A percentile compares a stretch with the other conserved stretches of the same genome.
Conservation (phyloP, 2,329 filamentous ascomycete genomes). For the Allantophomopsis cytisporea region DNA sequence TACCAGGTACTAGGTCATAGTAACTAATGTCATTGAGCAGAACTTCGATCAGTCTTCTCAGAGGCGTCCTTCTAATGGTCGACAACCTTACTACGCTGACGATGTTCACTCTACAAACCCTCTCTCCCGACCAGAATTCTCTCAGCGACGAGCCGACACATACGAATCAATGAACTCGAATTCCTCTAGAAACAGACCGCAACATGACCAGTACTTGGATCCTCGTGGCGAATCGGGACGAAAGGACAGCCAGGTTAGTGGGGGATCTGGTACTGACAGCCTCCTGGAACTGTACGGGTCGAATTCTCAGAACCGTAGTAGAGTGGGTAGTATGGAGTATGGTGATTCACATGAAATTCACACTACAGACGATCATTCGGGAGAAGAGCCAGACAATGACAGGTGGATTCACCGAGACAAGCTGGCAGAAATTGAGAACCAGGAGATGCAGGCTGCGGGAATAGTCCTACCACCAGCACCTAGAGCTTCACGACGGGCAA, state of each 20-base stretch:
- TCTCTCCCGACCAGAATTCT: constrained; percentile 11
- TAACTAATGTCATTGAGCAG: background rate
- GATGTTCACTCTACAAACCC: no score
- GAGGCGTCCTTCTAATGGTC: no score
- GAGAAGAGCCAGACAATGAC: constrained; percentile 40
- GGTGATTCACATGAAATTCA: constrained; percentile 1
- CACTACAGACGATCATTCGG: constrained; percentile 12
- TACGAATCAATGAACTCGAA: constrained; percentile 4
- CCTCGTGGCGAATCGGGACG: constrained; percentile 22
- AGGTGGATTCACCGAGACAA: constrained; percentile 85
- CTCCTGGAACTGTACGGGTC: constrained; percentile 27
- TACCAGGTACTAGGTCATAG: no score
- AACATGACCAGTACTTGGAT: constrained; percentile 15
- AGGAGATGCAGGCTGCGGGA: constrained; percentile 68
- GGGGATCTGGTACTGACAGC: constrained; percentile 29
- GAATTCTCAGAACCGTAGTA: constrained; percentile 7
- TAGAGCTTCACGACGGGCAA: constrained; percentile 32
- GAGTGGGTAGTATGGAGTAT: constrained; percentile 13
- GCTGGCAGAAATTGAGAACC: constrained; percentile 66
- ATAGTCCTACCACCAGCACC: constrained; percentile 44
- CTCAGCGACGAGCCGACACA: constrained; percentile 8
- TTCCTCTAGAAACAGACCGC: constrained; percentile 2
- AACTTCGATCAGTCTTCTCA: no score
- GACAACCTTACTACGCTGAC: no score
- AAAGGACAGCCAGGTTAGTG: constrained; percentile 26